These are phyloP conservation scores for Haplographium delicatum DNA, from an alignment of 495 filamentous ascomycete genomes.

Conservation along the genomic window DNA sequence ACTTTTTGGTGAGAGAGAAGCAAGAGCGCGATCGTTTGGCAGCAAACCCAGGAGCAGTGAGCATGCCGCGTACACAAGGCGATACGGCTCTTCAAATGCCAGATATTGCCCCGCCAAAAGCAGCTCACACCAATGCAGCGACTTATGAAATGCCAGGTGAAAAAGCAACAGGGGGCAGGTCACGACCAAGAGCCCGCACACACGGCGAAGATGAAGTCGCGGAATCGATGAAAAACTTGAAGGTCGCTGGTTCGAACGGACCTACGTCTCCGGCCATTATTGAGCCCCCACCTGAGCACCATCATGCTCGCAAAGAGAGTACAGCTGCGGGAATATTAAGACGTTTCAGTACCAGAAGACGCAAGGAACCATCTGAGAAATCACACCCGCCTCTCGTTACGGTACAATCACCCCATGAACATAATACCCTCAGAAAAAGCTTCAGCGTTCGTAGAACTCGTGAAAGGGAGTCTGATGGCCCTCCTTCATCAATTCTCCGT, in stretches of 20 bases:
- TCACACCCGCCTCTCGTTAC: slow-evolving; percentile 65
- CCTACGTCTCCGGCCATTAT: slow-evolving; percentile 52
- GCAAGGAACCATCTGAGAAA: slow-evolving; percentile 52
- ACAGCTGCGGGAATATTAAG: slow-evolving; percentile 81
- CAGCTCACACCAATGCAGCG: slow-evolving; percentile 84
- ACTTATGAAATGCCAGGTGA: slow-evolving; percentile 81
- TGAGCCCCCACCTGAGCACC: slow-evolving; percentile 50
- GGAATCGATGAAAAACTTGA: slow-evolving; percentile 68
- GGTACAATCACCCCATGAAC: slow-evolving; percentile 67
- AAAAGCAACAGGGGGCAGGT: slow-evolving; percentile 68
- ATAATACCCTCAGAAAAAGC: slow-evolving; percentile 62
- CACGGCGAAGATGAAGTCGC: slow-evolving; percentile 92
- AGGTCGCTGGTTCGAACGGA: slow-evolving; percentile 43
- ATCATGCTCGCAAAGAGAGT: slow-evolving; percentile 78
- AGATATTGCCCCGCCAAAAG: slow-evolving; percentile 71
- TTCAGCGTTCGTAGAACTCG: slow-evolving; percentile 73
- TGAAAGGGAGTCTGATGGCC: slow-evolving; percentile 45
- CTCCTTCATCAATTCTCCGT: slow-evolving; percentile 47
- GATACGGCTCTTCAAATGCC: slow-evolving; percentile 58
- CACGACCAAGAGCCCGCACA: slow-evolving; percentile 80
- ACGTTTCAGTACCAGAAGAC: slow-evolving; percentile 80
- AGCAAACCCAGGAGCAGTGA: slow-evolving; percentile 54
- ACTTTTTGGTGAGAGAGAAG: slow-evolving; percentile 94
- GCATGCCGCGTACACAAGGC: slow-evolving; percentile 48
- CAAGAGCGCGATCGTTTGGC: slow-evolving; percentile 72